Evolutionary conservation across 2,329 filamentous ascomycete genomes (phyloP), one percentile per base, ranked within the genome.

Genomic region (Monilinia fructigena): DNA sequence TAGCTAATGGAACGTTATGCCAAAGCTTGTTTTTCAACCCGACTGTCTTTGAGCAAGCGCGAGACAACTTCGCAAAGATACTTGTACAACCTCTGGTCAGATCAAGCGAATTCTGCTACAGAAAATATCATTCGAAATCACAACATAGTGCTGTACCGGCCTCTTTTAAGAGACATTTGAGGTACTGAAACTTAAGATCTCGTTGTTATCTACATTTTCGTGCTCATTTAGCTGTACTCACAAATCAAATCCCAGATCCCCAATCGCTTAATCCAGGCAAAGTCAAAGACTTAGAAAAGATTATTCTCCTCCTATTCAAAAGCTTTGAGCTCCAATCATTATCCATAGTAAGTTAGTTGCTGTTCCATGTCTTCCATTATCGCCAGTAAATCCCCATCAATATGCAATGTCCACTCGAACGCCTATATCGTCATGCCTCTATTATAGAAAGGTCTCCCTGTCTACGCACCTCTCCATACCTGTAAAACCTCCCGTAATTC

Each of bases 201-300:
- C n/a, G 35, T 12, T 52, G 20, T 11, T 23, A 14, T 7, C 28
- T n/a, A 20, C 14, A 53, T 7, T 23, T 50, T 4, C 20, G n/a
- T 50, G 48, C 23, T 52, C 4, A 4, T 6, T 12, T 28, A 50
- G 48, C n/a, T 12, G n/a, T 23, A n/a, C 4, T n/a, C 23, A 0
- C 48, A 52, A 28, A 26, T 52, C 26, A 26, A 52, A 52, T 26
- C 23, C 23, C 3, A 16, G 6, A 8, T 50, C 11, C 45, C 18
- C 5, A 47, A 20, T 47, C 18, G 20, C 11, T 47, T 8, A 11
- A 18, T 6, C 12, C 2, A 26, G 20, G 8, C 20, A 54, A 54
- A 11, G 20, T 10, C n/a, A 4, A 1, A 38, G 6, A 2, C 2
- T 6, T 8, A 38, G 26, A 0, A 2, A 8, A 50, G 4, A 26